phyloP scores from a whole-genome alignment of 2,329 filamentous ascomycete genomes.

The Diaporthe amygdali region DNA sequence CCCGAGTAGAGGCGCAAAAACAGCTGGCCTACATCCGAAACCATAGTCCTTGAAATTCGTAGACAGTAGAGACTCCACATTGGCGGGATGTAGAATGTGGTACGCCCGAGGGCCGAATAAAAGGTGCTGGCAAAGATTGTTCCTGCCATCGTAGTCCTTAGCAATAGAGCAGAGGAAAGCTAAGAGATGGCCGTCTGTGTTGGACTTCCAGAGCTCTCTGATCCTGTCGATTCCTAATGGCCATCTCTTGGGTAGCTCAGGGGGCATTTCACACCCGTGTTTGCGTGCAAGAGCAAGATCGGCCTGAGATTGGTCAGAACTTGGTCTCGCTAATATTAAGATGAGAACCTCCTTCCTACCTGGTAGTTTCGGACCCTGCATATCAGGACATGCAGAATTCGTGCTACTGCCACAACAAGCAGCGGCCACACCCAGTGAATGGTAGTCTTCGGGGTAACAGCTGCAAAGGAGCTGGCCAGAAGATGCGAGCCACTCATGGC shows the following conservation, averaged over 20 bases:
- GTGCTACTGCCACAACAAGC: not conserved
- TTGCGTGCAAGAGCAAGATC: not conserved
- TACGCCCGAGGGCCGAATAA: not conserved
- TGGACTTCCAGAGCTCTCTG: not conserved
- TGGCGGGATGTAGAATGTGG: not conserved
- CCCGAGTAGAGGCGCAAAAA: slow-evolving; percentile 35
- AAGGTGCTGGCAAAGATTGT: not conserved
- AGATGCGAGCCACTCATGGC: too few relatives aligned
- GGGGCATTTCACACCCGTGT: not conserved
- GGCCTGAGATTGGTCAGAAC: not conserved
- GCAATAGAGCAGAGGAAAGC: not conserved
- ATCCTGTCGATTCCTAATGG: not conserved
- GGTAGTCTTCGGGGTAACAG: too few relatives aligned
- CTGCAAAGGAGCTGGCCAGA: too few relatives aligned
- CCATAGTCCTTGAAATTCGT: not conserved
- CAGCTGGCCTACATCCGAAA: not conserved
- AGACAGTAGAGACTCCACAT: not conserved
- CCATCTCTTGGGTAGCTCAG: not conserved
- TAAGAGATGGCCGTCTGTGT: not conserved
- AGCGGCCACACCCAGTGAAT: not conserved
- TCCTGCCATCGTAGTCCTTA: not conserved
- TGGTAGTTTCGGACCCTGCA: not conserved
- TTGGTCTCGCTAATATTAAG: too few relatives aligned
- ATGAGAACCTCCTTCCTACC: too few relatives aligned
- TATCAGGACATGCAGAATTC: not conserved